Percentiles rank a stretch among this genome's conserved stretches.
Conservation (phyloP, 2,329 filamentous ascomycete species). For the Didymella arachidicola region DNA sequence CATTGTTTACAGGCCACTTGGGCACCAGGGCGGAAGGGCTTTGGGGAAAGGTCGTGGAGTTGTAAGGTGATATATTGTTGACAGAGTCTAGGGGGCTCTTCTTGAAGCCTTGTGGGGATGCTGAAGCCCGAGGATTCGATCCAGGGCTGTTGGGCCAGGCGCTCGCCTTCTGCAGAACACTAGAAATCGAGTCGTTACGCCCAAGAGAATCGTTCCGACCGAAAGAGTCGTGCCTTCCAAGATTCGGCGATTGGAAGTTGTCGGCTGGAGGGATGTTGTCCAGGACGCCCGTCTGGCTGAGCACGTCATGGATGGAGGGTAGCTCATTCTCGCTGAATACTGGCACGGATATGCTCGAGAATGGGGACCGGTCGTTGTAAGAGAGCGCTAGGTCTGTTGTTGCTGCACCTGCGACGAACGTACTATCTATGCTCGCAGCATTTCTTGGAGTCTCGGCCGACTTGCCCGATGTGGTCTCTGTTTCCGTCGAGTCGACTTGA, state of each 20-base stretch:
- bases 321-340: conserved; percentile 22
- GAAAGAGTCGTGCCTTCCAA: conserved; percentile 14
- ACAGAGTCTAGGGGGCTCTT: conserved; percentile 26
- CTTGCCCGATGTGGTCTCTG: conserved; percentile 22
- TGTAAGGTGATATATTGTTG: conserved; percentile 37
- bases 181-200: conserved; percentile 16
- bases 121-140: conserved; percentile 20
- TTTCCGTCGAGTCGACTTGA: conserved; percentile 20
- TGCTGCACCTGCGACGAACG: conserved; percentile 8
- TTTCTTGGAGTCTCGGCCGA: conserved; percentile 9
- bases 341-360: conserved; percentile 18
- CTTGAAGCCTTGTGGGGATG: conserved; percentile 19
- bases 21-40: conserved; percentile 30
- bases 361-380: conserved; percentile 21
- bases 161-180: conserved; percentile 14
- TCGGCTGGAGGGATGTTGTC: conserved; percentile 21
- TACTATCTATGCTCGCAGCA: neutral
- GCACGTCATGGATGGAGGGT: conserved; percentile 30
- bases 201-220: conserved; percentile 1
- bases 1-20: conserved; percentile 36
- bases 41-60: conserved; percentile 33
- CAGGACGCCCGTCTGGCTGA: conserved; percentile 16
- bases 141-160: conserved; percentile 24
- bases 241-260: conserved; percentile 7
- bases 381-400: conserved; percentile 15